Percentiles rank a stretch among this genome's conserved stretches.
phyloP scores from a whole-genome alignment of 257 asterid genomes.

The Oldenlandia corymbosa region DNA sequence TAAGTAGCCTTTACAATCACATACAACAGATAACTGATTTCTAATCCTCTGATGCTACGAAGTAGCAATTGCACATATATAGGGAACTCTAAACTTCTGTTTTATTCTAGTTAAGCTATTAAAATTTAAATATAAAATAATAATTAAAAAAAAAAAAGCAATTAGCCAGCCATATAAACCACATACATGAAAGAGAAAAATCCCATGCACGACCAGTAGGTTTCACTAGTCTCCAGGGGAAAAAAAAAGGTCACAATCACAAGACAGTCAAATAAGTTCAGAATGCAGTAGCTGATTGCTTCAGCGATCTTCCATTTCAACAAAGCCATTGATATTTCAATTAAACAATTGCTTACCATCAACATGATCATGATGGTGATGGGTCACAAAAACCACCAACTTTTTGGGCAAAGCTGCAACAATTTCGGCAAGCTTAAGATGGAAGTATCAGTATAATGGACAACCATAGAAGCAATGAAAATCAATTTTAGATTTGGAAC shows the following conservation, averaged over 20 bases:
- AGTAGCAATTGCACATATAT: background rate
- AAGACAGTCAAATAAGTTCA: background rate
- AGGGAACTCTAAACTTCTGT: background rate
- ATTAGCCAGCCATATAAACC: background rate
- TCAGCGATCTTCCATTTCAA: too few relatives aligned
- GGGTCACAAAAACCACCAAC: slow-evolving; percentile 76
- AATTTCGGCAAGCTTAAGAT: slow-evolving; percentile 69
- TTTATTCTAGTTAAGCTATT: too few relatives aligned
- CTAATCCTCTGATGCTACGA: too few relatives aligned
- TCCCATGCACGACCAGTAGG: background rate
- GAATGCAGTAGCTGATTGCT: background rate
- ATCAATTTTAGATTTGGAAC: background rate
- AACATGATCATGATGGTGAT: slow-evolving; percentile 89
- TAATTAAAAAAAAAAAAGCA: background rate
- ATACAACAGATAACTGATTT: background rate
- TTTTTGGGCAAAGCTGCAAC: slow-evolving; percentile 72
- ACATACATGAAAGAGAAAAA: too few relatives aligned
- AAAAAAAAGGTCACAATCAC: background rate
- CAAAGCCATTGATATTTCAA: background rate
- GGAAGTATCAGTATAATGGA: slow-evolving; percentile 13
- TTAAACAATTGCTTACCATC: slow-evolving; percentile 52
- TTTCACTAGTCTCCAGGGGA: too few relatives aligned
- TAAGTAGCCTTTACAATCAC: background rate
- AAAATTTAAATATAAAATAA: too few relatives aligned
- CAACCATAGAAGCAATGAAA: background rate